A percentile compares a stretch with the other conserved stretches of the same genome.
These are phyloP conservation scores for Termitomyces sp. DNA, from an alignment of 768 basidiomycete species.

Conservation along the genomic window DNA sequence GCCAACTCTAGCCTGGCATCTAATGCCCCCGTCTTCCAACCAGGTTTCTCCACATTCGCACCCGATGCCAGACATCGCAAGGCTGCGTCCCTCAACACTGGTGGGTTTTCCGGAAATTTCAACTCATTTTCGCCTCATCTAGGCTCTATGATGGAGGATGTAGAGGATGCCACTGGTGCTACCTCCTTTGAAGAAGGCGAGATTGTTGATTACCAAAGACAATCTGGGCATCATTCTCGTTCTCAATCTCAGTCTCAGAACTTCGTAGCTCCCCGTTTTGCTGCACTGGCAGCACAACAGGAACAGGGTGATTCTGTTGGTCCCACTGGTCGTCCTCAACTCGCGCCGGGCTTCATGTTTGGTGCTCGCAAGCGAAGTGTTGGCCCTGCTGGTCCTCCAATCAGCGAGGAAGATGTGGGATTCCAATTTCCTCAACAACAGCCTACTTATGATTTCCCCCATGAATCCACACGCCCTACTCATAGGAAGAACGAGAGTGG, in stretches of 20 bases:
- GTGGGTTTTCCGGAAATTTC: constrained; percentile 52
- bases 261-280: constrained; percentile 87
- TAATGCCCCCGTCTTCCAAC: constrained; percentile 73
- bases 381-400: constrained; percentile 60
- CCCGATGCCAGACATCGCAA: constrained; percentile 73
- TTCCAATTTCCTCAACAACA: constrained; percentile 72
- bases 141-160: constrained; percentile 80
- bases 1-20: constrained; percentile 46
- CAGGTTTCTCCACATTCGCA: constrained; percentile 54
- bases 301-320: constrained; percentile 60
- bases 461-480: constrained; percentile 22
- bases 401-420: constrained; percentile 74
- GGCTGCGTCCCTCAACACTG: constrained; percentile 65
- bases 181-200: constrained; percentile 71
- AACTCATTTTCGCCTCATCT: constrained; percentile 75
- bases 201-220: constrained; percentile 54
- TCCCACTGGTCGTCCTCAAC: constrained; percentile 78
- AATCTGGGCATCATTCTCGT: constrained; percentile 58
- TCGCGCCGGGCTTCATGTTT: constrained; percentile 90
- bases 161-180: constrained; percentile 48
- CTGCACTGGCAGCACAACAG: constrained; percentile 69
- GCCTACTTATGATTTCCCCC: constrained; percentile 19
- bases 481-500: constrained; percentile 61
- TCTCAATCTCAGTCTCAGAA: constrained; percentile 79
- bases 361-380: constrained; percentile 57